Evolutionary conservation across 1,284 basidiomycete genomes (phyloP).

Genomic region (Ganoderma lingzhi): DNA sequence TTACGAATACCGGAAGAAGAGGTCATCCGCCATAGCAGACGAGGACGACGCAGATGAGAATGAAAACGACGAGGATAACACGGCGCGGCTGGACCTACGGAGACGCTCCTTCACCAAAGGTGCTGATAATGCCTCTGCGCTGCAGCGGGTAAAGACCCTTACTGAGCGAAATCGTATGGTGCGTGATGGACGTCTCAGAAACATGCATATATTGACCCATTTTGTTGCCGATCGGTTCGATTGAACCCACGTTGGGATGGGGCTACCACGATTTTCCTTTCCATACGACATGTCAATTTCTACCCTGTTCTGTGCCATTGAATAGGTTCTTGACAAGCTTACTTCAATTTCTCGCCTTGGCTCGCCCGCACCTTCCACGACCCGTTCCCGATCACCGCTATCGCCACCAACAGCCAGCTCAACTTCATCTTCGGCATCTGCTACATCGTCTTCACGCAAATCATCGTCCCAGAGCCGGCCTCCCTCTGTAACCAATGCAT

Average conservation of each 20-base stretch:
- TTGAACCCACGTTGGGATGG: slow-evolving; percentile 18
- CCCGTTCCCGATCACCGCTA: slow-evolving; percentile 44
- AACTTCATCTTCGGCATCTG: slow-evolving; percentile 41
- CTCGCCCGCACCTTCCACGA: slow-evolving; percentile 48
- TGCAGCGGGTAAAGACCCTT: slow-evolving; percentile 73
- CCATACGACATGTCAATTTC: not conserved
- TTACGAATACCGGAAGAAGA: slow-evolving; percentile 35
- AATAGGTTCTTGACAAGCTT: slow-evolving; percentile 73
- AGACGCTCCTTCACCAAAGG: slow-evolving; percentile 44
- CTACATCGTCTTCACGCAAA: slow-evolving; percentile 39
- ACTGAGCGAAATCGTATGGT: slow-evolving; percentile 78
- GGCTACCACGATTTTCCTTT: slow-evolving; percentile 8
- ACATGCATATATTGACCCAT: slow-evolving; percentile 28
- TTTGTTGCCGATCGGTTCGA: slow-evolving; percentile 21
- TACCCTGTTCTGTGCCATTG: slow-evolving; percentile 3
- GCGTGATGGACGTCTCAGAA: not conserved
- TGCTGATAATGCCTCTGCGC: slow-evolving; percentile 62
- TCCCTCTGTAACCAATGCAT: slow-evolving; percentile 31
- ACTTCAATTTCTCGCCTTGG: slow-evolving; percentile 58
- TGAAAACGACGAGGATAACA: slow-evolving; percentile 66
- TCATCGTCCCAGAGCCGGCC: slow-evolving; percentile 41
- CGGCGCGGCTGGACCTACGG: slow-evolving; percentile 62
- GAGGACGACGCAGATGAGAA: slow-evolving; percentile 50
- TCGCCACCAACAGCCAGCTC: slow-evolving; percentile 42
- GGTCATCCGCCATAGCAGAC: slow-evolving; percentile 45